A percentile compares a stretch with the other conserved stretches of the same genome.
Evolutionary conservation across 345 rosid genomes (phyloP).

Genomic region (Syzygium grande): DNA sequence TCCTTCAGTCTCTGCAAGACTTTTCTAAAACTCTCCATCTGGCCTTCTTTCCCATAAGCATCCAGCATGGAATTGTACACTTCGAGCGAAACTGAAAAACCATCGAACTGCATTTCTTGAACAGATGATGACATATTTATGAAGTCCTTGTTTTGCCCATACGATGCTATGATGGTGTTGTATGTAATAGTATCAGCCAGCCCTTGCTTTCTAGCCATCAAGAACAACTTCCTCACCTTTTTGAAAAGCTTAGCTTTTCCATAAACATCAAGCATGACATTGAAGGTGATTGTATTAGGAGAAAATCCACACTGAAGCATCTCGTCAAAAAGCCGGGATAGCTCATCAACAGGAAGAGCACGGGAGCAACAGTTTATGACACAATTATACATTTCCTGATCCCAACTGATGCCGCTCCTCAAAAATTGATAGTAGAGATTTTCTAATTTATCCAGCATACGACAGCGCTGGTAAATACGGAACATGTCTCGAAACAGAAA

Average conservation of each 20-base stretch:
- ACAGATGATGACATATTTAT: constrained; percentile 54
- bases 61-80: constrained; percentile 83
- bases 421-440: constrained; percentile 43
- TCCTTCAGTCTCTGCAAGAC: constrained; percentile 67
- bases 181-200: constrained; percentile 73
- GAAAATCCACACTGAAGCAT: constrained; percentile 61
- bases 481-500: constrained; percentile 79
- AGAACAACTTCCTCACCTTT: constrained; percentile 50
- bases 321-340: constrained; percentile 60
- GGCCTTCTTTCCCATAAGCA: constrained; percentile 78
- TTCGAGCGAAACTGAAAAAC: constrained; percentile 83
- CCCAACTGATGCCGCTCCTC: constrained; percentile 65
- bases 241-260: constrained; percentile 79
- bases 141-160: constrained; percentile 55
- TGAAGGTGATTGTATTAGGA: constrained; percentile 62
- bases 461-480: constrained; percentile 66
- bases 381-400: constrained; percentile 82
- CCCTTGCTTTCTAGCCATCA: constrained; percentile 56
- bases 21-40: constrained; percentile 62
- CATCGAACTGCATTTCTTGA: constrained; percentile 69
- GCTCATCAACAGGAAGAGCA: constrained; percentile 74
- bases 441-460: constrained; percentile 45
- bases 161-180: constrained; percentile 76
- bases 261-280: constrained; percentile 71
- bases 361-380: constrained; percentile 81